Evolutionary conservation across 331 rosid species (phyloP).

Genomic region (Quercus tomentella): DNA sequence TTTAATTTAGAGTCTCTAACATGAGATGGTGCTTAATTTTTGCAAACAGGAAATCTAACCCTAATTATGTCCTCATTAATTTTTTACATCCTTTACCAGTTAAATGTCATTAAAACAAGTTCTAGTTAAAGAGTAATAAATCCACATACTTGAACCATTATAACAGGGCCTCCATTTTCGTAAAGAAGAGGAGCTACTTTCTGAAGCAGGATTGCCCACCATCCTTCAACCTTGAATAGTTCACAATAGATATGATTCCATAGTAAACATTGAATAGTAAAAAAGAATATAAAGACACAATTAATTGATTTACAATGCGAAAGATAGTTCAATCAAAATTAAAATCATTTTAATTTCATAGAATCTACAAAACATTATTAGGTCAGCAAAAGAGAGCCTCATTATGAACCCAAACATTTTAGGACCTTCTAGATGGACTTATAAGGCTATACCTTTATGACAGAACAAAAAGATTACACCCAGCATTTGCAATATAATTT

Average conservation of each 20-base stretch:
- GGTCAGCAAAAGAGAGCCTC: not conserved
- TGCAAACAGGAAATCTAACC: not conserved
- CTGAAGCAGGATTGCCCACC: slow-evolving; percentile 91
- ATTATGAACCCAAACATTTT: not conserved
- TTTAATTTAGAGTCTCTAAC: not conserved
- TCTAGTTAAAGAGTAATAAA: not conserved
- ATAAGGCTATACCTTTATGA: not conserved
- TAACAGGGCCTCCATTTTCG: slow-evolving; percentile 75
- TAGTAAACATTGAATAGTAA: slow-evolving; percentile 14
- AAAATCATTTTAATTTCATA: not conserved
- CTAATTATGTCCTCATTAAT: not conserved
- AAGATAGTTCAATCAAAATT: not conserved
- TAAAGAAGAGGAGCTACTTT: slow-evolving; percentile 71
- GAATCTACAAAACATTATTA: not conserved
- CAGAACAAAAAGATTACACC: not conserved
- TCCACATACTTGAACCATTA: slow-evolving; percentile 88
- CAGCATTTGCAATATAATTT: not conserved
- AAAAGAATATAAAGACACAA: not conserved
- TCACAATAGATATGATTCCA: slow-evolving; percentile 15
- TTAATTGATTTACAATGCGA: not conserved
- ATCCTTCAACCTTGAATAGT: slow-evolving; percentile 66
- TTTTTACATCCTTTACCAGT: not conserved
- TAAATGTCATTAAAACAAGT: not conserved
- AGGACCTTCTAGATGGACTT: not conserved
- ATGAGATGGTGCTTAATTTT: not conserved